Base-by-base conservation (phyloP, 805 yeast genomes). In the Spathaspora gorwiae region DNA sequence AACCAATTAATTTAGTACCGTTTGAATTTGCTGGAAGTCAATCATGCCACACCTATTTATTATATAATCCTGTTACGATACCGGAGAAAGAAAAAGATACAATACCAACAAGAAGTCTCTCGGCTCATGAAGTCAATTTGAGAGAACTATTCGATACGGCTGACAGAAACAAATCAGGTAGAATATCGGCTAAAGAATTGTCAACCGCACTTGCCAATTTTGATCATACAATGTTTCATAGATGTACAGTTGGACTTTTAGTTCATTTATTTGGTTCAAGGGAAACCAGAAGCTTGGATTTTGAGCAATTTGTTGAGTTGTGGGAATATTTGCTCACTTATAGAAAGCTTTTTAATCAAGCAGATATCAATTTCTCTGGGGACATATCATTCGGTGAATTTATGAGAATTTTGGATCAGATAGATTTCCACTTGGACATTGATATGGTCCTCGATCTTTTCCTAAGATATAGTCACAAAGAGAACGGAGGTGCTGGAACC, bases 321-420 rank as follows among this genome's bases (percentile, higher is more conserved):
- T 81, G 87, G 87, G 79, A 81, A 54, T 81, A 82, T 51, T 64
- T 83, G 38, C 67, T 78, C 15, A 83, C 83, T 40, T 83, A 87
- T 80, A 75, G 81, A 46, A 79, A 75, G 56, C 66, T 80, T 7
- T 83, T 84, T 53, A 72, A 78, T 42, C 74, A 75, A 52, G 83
- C 80, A 42, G 89, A 84, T 52, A 54, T 68, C n/a, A 76, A 80
- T 57, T 66, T 66, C 46, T 76, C 78, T 38, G 80, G 83, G 1
- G 76, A 73, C 49, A 80, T 83, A 37, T 73, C 81, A 13, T 75
- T 78, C 52, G 81, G 80, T 27, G 89, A 84, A 62, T 84, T 76
- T 56, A 76, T 76, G 50, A 66, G 73, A 9, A 80, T 86, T 33
- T 61, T 84, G 34, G 75, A 73, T 40, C 80, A 82, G 46, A 82